Evolutionary conservation across 805 yeast genomes (phyloP).

Genomic region (Pichia sporocuriosa): DNA sequence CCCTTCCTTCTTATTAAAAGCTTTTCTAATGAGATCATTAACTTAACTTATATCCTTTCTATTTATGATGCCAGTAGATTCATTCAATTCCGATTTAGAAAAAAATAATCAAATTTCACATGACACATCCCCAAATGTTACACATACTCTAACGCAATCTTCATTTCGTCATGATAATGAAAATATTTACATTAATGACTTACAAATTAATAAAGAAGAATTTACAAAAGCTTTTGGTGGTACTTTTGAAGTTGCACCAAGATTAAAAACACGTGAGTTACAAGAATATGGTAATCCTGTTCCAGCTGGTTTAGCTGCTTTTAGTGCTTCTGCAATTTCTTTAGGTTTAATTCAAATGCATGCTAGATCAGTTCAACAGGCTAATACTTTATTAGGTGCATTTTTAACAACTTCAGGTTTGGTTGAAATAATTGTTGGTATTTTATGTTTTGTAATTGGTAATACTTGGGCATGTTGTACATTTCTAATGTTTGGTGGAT

Average conservation of each 20-base stretch:
- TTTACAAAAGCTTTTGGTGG: conserved; percentile 62
- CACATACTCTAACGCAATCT: conserved; percentile 10
- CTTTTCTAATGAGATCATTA: too few relatives aligned
- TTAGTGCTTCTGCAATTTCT: conserved; percentile 40
- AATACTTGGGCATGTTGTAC: conserved; percentile 53
- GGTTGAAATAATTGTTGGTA: conserved; percentile 43
- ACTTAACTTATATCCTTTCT: too few relatives aligned
- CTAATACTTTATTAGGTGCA: conserved; percentile 40
- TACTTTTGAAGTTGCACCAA: conserved; percentile 38
- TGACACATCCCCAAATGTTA: conserved; percentile 8
- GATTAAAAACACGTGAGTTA: conserved; percentile 22
- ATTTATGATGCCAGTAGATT: conserved; percentile 8
- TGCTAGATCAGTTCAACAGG: conserved; percentile 38
- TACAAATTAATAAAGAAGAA: conserved; percentile 44
- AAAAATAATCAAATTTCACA: conserved; percentile 15
- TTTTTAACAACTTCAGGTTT: conserved; percentile 44
- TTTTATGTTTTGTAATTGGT: conserved; percentile 44
- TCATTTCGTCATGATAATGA: conserved; percentile 36
- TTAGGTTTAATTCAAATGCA: conserved; percentile 41
- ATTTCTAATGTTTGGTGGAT: conserved; percentile 47
- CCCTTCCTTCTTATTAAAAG: too few relatives aligned
- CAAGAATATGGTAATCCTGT: conserved; percentile 40
- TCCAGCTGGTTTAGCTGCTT: conserved; percentile 47
- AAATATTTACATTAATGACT: conserved; percentile 35
- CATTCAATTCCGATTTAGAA: conserved; percentile 24